A percentile compares a stretch with the other conserved stretches of the same genome.
These are phyloP conservation scores for Alternaria sp. DNA, from an alignment of 2,329 filamentous ascomycete species.

Conservation along the genomic window DNA sequence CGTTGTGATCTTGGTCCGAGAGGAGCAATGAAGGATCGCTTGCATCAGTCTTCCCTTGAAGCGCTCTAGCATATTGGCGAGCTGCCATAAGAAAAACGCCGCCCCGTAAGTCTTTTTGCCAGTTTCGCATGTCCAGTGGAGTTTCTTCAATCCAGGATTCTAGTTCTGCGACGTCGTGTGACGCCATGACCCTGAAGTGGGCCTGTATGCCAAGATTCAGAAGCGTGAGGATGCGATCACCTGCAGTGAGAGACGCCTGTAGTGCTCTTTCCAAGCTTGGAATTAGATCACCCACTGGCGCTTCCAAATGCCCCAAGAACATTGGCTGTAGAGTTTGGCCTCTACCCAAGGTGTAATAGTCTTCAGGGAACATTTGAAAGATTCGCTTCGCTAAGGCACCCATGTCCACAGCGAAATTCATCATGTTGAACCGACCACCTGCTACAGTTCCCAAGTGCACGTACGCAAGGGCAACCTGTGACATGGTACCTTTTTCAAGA, in stretches of 20 bases:
- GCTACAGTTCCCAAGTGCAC: slow-evolving; percentile 73
- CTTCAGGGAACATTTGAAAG: slow-evolving; percentile 66
- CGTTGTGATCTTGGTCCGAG: slow-evolving; percentile 72
- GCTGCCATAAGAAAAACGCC: slow-evolving; percentile 73
- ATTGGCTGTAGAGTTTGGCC: slow-evolving; percentile 74
- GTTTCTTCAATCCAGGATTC: slow-evolving; percentile 75
- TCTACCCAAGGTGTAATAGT: slow-evolving; percentile 68
- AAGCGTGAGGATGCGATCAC: slow-evolving; percentile 75
- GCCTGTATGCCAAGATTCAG: slow-evolving; percentile 74
- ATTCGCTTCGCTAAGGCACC: slow-evolving; percentile 70
- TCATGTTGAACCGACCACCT: slow-evolving; percentile 74
- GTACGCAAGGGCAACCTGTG: slow-evolving; percentile 74
- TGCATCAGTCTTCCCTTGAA: slow-evolving; percentile 75
- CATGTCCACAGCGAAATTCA: slow-evolving; percentile 71
- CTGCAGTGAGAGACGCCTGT: slow-evolving; percentile 70
- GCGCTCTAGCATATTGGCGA: slow-evolving; percentile 71
- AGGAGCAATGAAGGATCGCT: slow-evolving; percentile 65
- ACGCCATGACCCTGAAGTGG: slow-evolving; percentile 72
- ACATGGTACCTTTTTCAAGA: slow-evolving; percentile 69
- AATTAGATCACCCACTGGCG: slow-evolving; percentile 67
- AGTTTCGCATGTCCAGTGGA: slow-evolving; percentile 77
- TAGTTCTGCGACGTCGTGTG: slow-evolving; percentile 72
- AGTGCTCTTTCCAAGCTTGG: slow-evolving; percentile 69
- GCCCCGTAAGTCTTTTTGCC: slow-evolving; percentile 74
- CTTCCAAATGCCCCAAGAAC: slow-evolving; percentile 74